Evolutionary conservation across 306 rosid species (phyloP).

Genomic region (Glycine tomentella): DNA sequence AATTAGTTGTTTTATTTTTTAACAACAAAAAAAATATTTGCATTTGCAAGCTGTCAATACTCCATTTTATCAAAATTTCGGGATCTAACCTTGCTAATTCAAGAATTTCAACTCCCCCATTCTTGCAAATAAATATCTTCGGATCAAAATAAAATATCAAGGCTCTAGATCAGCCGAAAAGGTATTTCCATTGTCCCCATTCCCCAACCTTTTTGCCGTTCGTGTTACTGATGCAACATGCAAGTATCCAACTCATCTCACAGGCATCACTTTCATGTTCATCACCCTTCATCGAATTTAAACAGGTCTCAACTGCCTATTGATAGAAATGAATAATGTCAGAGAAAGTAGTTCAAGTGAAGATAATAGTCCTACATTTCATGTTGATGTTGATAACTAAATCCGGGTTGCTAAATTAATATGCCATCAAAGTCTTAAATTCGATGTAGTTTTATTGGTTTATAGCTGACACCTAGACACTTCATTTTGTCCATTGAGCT

Average conservation of each 20-base stretch:
- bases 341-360: background rate
- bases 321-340: background rate
- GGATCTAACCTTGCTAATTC: background rate
- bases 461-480: too few relatives aligned
- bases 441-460: too few relatives aligned
- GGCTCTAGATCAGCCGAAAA: background rate
- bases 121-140: background rate
- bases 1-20: too few relatives aligned
- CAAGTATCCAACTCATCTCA: background rate
- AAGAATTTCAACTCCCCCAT: constrained; percentile 10
- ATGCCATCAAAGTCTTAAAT: too few relatives aligned
- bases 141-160: background rate
- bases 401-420: too few relatives aligned
- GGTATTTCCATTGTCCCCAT: background rate
- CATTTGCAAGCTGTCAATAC: too few relatives aligned
- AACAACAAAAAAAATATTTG: too few relatives aligned
- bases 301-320: background rate
- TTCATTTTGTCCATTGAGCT: too few relatives aligned
- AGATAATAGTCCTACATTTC: background rate
- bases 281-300: background rate
- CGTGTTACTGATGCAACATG: background rate
- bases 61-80: too few relatives aligned
- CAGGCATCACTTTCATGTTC: background rate
- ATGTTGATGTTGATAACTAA: background rate
- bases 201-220: background rate